These are phyloP conservation scores for Dryas alaskensis DNA, from an alignment of 306 rosid species.

Conservation along the genomic window DNA sequence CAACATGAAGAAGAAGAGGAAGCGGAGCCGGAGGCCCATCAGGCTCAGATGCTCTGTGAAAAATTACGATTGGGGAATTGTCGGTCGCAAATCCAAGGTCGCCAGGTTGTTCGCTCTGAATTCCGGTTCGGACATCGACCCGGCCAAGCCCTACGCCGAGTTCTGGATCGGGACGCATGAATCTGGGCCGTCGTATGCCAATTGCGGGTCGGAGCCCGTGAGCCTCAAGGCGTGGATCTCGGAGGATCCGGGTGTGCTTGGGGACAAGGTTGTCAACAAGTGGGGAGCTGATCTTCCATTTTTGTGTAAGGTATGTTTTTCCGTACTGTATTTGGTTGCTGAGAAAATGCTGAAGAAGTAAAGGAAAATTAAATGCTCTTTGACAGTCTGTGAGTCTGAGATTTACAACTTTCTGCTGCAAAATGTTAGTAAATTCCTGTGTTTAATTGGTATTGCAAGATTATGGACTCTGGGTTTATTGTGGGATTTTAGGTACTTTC, in stretches of 20 bases:
- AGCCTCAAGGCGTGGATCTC: slow-evolving; percentile 41
- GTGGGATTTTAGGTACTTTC: slow-evolving; percentile 36
- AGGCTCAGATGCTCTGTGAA: slow-evolving; percentile 36
- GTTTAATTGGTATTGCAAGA: slow-evolving; percentile 7
- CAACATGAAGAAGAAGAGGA: slow-evolving; percentile 29
- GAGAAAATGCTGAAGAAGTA: neutral
- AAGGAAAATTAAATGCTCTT: neutral
- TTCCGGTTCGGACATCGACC: slow-evolving; percentile 33
- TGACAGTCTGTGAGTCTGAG: neutral
- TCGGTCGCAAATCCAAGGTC: slow-evolving; percentile 33
- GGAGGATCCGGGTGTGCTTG: slow-evolving; percentile 30
- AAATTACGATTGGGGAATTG: slow-evolving; percentile 41
- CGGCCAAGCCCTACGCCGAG: slow-evolving; percentile 34
- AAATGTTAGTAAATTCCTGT: neutral
- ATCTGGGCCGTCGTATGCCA: slow-evolving; percentile 33
- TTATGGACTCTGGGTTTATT: slow-evolving; percentile 1
- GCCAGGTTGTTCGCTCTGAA: slow-evolving; percentile 37
- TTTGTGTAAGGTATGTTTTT: slow-evolving; percentile 32
- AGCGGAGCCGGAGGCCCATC: slow-evolving; percentile 9
- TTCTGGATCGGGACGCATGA: slow-evolving; percentile 47
- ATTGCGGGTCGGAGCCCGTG: slow-evolving; percentile 16
- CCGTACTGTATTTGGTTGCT: slow-evolving; percentile 1
- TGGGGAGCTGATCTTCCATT: slow-evolving; percentile 47
- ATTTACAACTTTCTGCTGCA: neutral
- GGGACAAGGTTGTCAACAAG: slow-evolving; percentile 32